A percentile compares a stretch with the other conserved stretches of the same genome.
Evolutionary conservation across 2,329 filamentous ascomycete species (phyloP).

Genomic region (Talaromyces atroroseus): DNA sequence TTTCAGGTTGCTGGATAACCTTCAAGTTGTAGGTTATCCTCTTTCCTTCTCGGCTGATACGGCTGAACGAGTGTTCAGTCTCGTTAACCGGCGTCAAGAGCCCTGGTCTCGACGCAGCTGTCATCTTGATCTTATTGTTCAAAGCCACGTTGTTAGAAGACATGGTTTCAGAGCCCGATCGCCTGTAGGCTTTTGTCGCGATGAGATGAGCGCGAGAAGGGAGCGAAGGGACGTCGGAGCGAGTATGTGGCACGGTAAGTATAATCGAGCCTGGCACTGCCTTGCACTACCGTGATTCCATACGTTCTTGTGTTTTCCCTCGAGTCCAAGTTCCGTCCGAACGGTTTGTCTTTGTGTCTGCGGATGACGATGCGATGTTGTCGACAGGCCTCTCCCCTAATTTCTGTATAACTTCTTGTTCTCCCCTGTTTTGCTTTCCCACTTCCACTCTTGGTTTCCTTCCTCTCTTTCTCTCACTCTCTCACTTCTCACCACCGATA

Average conservation of each 20-base stretch:
- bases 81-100: conserved; percentile 46
- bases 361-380: background rate
- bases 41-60: conserved; percentile 68
- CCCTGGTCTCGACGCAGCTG: background rate
- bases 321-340: background rate
- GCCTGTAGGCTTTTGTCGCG: too few relatives aligned
- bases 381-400: background rate
- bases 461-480: background rate
- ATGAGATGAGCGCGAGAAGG: background rate
- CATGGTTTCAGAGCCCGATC: background rate
- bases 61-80: conserved; percentile 47
- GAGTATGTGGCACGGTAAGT: background rate
- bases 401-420: background rate
- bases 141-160: background rate
- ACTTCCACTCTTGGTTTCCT: background rate
- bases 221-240: too few relatives aligned
- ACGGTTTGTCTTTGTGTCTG: background rate
- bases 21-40: conserved; percentile 74
- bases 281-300: background rate
- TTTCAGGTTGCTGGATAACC: conserved; percentile 90
- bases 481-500: background rate
- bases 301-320: background rate
- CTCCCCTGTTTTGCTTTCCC: background rate
- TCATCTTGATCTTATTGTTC: background rate
- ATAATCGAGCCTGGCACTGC: background rate